Conservation (phyloP, 495 filamentous ascomycete genomes). For the Penicillium bialowiezense region DNA sequence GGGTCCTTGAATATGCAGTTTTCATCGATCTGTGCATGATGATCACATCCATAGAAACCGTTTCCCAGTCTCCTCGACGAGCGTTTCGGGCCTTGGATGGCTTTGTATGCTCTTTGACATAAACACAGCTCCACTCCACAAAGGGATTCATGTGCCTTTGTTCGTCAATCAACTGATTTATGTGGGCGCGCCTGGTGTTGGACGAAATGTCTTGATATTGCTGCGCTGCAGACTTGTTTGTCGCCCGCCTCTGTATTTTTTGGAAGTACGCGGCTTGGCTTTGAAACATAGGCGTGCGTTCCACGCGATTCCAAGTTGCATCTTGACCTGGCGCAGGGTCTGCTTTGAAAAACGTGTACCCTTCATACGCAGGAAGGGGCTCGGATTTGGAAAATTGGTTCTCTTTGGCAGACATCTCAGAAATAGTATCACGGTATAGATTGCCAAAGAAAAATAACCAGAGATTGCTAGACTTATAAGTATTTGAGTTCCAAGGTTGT, state of each 20-base stretch:
- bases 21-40: constrained; percentile 26
- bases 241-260: constrained; percentile 31
- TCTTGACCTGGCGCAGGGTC: constrained; percentile 25
- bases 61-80: constrained; percentile 29
- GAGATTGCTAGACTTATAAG: no score
- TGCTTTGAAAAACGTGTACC: constrained; percentile 37
- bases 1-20: constrained; percentile 13
- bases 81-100: constrained; percentile 27
- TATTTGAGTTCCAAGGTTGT: no score
- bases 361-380: constrained; percentile 18
- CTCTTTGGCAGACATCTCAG: no score
- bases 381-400: not conserved
- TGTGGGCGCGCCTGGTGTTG: constrained; percentile 26
- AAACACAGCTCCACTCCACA: constrained; percentile 38
- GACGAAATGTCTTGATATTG: constrained; percentile 32
- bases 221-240: constrained; percentile 21
- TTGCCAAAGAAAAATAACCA: no score
- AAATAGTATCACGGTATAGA: no score
- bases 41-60: constrained; percentile 38
- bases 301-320: constrained; percentile 29
- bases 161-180: constrained; percentile 34
- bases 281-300: constrained; percentile 28
- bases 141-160: constrained; percentile 19
- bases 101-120: constrained; percentile 29
- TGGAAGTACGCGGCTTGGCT: constrained; percentile 27